Evolutionary conservation across 148 eudicot genomes (phyloP), one percentile per base, ranked within the genome.

Genomic region (Polygonum aviculare): DNA sequence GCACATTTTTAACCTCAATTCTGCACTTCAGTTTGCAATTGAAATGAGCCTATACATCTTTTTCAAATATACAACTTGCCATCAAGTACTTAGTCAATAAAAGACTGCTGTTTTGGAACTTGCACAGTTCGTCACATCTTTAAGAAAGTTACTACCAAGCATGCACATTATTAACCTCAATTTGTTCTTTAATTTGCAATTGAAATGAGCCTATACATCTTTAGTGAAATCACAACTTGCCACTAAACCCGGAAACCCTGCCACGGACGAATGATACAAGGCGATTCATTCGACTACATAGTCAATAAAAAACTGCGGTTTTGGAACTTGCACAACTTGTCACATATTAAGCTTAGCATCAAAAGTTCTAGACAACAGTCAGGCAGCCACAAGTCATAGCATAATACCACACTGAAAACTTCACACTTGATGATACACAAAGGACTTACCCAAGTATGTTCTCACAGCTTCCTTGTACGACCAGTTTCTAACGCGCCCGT

Each of bases 401-500:
- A 11, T 48, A 48, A 3, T 15, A 52, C 21, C 7, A 52, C 19
- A 16, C n/a, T 52, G 59, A 6, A 12, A 14, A 69, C 5, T 2
- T 6, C 47, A 69, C 6, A 3, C 18, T 35, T 41, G 31, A n/a
- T 16, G 22, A 71, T 40, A 19, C 4, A 15, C 26, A 4, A 16
- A 31, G 5, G 21, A 60, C 77, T 78, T 47, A 80, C 81, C 83
- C 52, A 83, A 59, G 59, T 83, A 80, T 36, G 72, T 62, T 12
- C 22, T 75, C 21, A 80, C 86, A 76, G 81, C 86, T 54, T 80
- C 75, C 16, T 57, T 47, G 70, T 55, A 83, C 12, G 86, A 80
- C 50, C 48, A 18, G 41, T 78, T 80, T 69, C 67, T 76, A 70
- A 62, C 26, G 40, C 78, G 81, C n/a, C 86, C 83, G 5, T 39